Evolutionary conservation across 2,329 filamentous ascomycete genomes (phyloP).

Genomic region (Knufia fluminis): DNA sequence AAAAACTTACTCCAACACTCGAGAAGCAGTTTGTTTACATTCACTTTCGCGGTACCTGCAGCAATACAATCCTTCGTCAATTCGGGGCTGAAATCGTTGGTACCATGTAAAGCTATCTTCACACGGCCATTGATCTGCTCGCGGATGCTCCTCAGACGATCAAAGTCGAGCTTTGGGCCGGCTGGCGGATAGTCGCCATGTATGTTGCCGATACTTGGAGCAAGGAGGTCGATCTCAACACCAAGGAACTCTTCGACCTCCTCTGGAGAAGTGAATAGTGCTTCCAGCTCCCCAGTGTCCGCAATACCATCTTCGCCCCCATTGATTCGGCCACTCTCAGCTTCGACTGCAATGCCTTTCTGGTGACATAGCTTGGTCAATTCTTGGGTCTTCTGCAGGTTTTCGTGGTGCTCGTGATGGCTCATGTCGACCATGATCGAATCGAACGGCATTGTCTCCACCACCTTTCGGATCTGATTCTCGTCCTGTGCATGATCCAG

Average conservation of each 20-base stretch:
- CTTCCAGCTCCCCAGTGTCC: slow-evolving; percentile 24
- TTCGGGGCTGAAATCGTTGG: slow-evolving; percentile 45
- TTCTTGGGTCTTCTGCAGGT: slow-evolving; percentile 24
- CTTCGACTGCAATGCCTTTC: slow-evolving; percentile 26
- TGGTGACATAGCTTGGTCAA: slow-evolving; percentile 25
- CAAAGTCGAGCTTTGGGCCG: slow-evolving; percentile 16
- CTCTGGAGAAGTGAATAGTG: slow-evolving; percentile 54
- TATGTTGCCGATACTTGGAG: slow-evolving; percentile 27
- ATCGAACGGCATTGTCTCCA: slow-evolving; percentile 24
- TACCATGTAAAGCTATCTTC: slow-evolving; percentile 45
- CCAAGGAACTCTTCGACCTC: slow-evolving; percentile 45
- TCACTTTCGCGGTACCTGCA: slow-evolving; percentile 47
- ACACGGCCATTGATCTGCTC: slow-evolving; percentile 33
- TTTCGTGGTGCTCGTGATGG: slow-evolving; percentile 27
- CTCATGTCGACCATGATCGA: slow-evolving; percentile 29
- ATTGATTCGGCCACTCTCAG: slow-evolving; percentile 27
- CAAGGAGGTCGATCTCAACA: slow-evolving; percentile 26
- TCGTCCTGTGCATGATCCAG: slow-evolving; percentile 25
- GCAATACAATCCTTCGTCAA: slow-evolving; percentile 44
- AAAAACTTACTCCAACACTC: slow-evolving; percentile 34
- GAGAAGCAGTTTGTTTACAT: slow-evolving; percentile 42
- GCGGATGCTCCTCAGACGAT: slow-evolving; percentile 28
- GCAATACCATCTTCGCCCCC: slow-evolving; percentile 28
- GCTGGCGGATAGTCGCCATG: slow-evolving; percentile 28
- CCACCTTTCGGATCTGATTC: slow-evolving; percentile 21